Conservation (phyloP, 257 asterid species). For the Anisodus tanguticus region DNA sequence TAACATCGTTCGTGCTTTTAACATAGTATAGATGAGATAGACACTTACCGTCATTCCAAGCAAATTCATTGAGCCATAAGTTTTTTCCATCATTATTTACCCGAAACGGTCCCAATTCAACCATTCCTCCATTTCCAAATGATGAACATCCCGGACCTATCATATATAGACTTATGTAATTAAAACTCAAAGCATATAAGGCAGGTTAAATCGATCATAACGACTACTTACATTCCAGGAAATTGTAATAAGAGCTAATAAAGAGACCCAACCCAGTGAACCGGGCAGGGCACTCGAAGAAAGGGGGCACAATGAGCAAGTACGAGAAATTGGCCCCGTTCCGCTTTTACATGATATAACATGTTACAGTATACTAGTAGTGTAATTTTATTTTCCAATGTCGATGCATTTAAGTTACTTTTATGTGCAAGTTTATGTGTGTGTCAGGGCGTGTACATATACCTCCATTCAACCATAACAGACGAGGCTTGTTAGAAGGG, state of each 20-base stretch:
- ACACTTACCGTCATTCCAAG: slow-evolving; percentile 65
- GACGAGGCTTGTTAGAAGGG: slow-evolving; percentile 42
- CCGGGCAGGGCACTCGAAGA: no score
- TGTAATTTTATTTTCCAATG: not conserved
- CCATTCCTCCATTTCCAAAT: slow-evolving; percentile 70
- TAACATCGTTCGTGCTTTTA: no score
- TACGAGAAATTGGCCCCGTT: no score
- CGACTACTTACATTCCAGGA: no score
- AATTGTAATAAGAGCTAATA: no score
- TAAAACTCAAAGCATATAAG: not conserved
- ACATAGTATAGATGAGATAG: no score
- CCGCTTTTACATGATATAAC: not conserved
- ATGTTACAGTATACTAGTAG: not conserved
- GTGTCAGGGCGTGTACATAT: not conserved
- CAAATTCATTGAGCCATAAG: slow-evolving; percentile 49
- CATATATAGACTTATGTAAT: not conserved
- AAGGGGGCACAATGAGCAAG: no score
- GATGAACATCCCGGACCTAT: slow-evolving; percentile 86
- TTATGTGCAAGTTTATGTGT: no score
- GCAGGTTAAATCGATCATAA: no score
- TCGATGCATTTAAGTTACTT: not conserved
- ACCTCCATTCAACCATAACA: slow-evolving; percentile 55
- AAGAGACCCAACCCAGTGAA: no score
- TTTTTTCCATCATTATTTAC: slow-evolving; percentile 65
- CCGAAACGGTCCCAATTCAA: slow-evolving; percentile 68